These are phyloP conservation scores for Xylaria bambusicola DNA, from an alignment of 495 filamentous ascomycete genomes.

Conservation along the genomic window DNA sequence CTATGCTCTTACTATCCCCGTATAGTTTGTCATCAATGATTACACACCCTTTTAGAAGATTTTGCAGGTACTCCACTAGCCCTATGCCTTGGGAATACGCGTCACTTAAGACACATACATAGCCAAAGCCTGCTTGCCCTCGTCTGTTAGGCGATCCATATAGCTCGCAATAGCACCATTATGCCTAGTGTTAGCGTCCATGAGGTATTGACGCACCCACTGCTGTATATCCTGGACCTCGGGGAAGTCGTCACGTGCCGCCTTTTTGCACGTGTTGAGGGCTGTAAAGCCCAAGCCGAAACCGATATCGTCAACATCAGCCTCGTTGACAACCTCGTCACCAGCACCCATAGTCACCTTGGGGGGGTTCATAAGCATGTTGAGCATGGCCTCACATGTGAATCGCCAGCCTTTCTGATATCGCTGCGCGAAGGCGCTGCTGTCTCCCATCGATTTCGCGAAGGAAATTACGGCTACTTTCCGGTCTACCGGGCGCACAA, in stretches of 20 bases:
- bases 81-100: background rate
- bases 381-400: slow-evolving; percentile 81
- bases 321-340: slow-evolving; percentile 77
- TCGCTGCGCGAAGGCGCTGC: slow-evolving; percentile 70
- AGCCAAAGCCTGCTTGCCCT: slow-evolving; percentile 43
- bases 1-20: background rate
- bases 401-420: slow-evolving; percentile 86
- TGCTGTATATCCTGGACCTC: slow-evolving; percentile 74
- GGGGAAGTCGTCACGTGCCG: slow-evolving; percentile 72
- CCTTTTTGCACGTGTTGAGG: slow-evolving; percentile 80
- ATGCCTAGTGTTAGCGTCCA: slow-evolving; percentile 48
- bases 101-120: slow-evolving; percentile 42
- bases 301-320: slow-evolving; percentile 89
- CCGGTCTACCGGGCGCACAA: slow-evolving; percentile 83
- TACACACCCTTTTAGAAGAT: too few species aligned
- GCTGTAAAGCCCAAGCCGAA: slow-evolving; percentile 94
- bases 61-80: too few species aligned
- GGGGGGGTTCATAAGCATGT: slow-evolving; percentile 84
- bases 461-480: slow-evolving; percentile 92
- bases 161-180: slow-evolving; percentile 41
- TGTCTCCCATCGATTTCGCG: slow-evolving; percentile 85
- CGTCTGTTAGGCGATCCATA: slow-evolving; percentile 41
- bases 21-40: background rate
- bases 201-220: slow-evolving; percentile 77
- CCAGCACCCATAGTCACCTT: slow-evolving; percentile 59